Evolutionary conservation across 2,329 filamentous ascomycete genomes (phyloP).

Genomic region (Pseudogymnoascus sp.): DNA sequence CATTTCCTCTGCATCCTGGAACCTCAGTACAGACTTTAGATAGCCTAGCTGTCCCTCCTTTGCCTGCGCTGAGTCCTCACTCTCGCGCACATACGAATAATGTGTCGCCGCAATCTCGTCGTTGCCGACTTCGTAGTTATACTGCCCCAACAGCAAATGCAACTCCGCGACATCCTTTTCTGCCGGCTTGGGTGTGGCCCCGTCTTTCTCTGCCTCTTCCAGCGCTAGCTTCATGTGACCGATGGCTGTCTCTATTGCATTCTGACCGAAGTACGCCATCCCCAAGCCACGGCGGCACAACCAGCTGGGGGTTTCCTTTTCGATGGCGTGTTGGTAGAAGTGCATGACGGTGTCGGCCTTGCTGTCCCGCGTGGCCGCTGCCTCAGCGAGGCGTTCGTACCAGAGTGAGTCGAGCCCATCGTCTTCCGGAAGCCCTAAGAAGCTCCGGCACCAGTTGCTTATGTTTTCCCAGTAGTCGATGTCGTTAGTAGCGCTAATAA

Average conservation of each 20-base stretch:
- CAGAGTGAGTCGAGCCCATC: not conserved
- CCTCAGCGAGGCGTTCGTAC: not conserved
- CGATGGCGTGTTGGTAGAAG: not conserved
- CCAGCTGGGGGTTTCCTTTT: not conserved
- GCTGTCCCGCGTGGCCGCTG: not conserved
- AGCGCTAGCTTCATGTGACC: not conserved
- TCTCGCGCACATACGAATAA: not conserved
- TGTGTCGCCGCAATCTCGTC: not conserved
- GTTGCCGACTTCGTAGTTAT: not conserved
- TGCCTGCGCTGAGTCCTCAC: not conserved
- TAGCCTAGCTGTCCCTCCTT: not conserved
- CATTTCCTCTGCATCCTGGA: not conserved
- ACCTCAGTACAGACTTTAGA: not conserved
- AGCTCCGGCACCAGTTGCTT: not conserved
- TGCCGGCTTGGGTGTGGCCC: not conserved
- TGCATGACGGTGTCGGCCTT: not conserved
- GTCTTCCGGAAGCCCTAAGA: not conserved
- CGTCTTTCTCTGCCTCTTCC: not conserved
- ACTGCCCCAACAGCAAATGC: not conserved
- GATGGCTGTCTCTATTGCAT: not conserved
- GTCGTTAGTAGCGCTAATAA: not conserved
- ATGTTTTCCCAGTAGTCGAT: not conserved
- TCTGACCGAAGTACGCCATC: not conserved
- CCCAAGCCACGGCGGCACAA: not conserved
- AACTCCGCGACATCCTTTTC: not conserved